Evolutionary conservation across 768 basidiomycete genomes (phyloP).

Genomic region (Trametes cingulata): DNA sequence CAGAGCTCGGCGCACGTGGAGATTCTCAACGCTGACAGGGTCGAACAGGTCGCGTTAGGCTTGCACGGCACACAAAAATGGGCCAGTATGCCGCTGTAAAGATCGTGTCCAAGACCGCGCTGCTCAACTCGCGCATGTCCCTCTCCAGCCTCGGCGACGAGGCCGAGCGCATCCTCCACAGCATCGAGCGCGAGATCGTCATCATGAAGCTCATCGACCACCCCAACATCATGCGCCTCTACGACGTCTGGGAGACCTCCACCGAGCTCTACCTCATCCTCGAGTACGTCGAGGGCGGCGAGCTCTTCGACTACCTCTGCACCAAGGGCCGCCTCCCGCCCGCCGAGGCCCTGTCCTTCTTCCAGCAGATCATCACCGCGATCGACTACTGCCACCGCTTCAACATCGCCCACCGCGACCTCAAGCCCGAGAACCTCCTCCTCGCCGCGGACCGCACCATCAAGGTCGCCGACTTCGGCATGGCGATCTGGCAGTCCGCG

Average conservation of each 20-base stretch:
- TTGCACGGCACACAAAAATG: conserved; percentile 85
- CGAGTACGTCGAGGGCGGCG: conserved; percentile 93
- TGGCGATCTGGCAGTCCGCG: conserved; percentile 87
- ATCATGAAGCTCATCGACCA: conserved; percentile 98
- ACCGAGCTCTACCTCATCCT: conserved; percentile 87
- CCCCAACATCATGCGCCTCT: conserved; percentile 90
- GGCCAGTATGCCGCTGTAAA: conserved; percentile 93
- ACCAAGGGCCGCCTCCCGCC: conserved; percentile 69
- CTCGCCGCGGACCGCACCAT: conserved; percentile 82
- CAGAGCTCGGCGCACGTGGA: neutral
- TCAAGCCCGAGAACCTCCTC: conserved; percentile 93
- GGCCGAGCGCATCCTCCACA: conserved; percentile 73
- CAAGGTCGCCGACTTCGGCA: conserved; percentile 97
- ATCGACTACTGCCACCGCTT: conserved; percentile 94
- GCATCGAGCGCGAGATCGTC: conserved; percentile 91
- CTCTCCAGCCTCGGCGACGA: conserved; percentile 70
- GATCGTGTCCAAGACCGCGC: conserved; percentile 78
- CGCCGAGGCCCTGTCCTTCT: conserved; percentile 79
- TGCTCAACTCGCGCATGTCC: conserved; percentile 66
- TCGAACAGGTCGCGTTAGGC: conserved; percentile 77
- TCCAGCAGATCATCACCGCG: conserved; percentile 90
- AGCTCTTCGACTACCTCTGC: conserved; percentile 92
- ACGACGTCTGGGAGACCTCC: conserved; percentile 97
- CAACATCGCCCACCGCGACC: conserved; percentile 91
- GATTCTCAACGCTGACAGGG: neutral